Conservation (phyloP, 805 yeast species). For the Kregervanrija delftensis region DNA sequence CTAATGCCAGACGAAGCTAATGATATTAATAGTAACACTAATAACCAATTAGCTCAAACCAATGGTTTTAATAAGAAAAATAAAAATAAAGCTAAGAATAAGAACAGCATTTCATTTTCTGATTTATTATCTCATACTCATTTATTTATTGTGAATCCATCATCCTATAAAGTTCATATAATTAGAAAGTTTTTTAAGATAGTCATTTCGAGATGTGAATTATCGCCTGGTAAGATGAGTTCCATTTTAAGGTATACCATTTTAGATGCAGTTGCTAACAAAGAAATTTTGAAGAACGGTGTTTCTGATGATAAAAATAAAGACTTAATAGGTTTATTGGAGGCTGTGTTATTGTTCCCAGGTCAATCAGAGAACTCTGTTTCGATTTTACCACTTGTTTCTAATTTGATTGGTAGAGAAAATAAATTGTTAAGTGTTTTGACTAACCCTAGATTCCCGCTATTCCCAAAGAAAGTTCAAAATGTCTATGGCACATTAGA, state of each 20-base stretch:
- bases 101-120: constrained; percentile 47
- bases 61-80: too few species aligned
- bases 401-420: constrained; percentile 39
- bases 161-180: constrained; percentile 27
- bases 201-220: constrained; percentile 39
- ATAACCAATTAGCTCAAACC: too few species aligned
- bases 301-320: constrained; percentile 13
- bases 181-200: constrained; percentile 42
- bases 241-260: constrained; percentile 45
- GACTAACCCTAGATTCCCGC: constrained; percentile 72
- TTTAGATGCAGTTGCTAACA: constrained; percentile 28
- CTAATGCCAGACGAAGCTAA: constrained; percentile 9
- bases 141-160: constrained; percentile 39
- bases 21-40: too few species aligned
- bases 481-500: constrained; percentile 3
- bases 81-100: constrained; percentile 25
- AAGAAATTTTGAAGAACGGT: constrained; percentile 22
- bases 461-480: constrained; percentile 15
- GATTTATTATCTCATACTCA: constrained; percentile 64
- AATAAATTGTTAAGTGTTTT: constrained; percentile 52
- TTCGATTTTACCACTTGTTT: constrained; percentile 67
- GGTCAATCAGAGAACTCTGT: constrained; percentile 45
- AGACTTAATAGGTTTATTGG: constrained; percentile 43
- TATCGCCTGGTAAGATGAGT: constrained; percentile 60
- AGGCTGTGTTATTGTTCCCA: constrained; percentile 60